Conservation (phyloP, 192 early-diverging fungal genomes). For the Coemansia sp. region DNA sequence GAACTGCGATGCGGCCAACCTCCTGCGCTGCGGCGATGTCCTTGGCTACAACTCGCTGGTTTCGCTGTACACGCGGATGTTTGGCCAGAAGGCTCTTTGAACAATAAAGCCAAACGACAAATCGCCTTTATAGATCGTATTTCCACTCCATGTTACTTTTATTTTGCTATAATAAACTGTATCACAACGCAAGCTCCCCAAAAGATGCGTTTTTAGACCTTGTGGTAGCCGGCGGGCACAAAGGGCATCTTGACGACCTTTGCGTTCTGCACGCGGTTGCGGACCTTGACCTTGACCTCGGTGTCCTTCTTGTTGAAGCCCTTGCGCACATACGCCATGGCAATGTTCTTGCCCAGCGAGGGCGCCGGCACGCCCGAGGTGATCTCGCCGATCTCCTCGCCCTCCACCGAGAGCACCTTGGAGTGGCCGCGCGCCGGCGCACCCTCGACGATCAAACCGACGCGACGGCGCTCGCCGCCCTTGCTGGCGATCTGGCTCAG, state of each 20-base stretch:
- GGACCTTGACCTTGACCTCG: slow-evolving; percentile 85
- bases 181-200: background rate
- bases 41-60: slow-evolving; percentile 86
- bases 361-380: slow-evolving; percentile 94
- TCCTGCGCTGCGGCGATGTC: slow-evolving; percentile 82
- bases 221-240: slow-evolving; percentile 78
- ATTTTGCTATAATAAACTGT: background rate
- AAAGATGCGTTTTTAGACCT: slow-evolving; percentile 31
- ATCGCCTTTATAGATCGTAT: no score
- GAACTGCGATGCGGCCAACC: slow-evolving; percentile 94
- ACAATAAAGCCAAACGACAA: background rate
- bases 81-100: slow-evolving; percentile 44
- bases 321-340: slow-evolving; percentile 92
- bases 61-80: slow-evolving; percentile 75
- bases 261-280: slow-evolving; percentile 80
- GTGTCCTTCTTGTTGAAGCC: slow-evolving; percentile 92
- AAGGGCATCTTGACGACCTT: slow-evolving; percentile 94
- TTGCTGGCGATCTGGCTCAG: slow-evolving; percentile 79
- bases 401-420: slow-evolving; percentile 61
- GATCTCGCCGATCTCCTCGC: slow-evolving; percentile 70
- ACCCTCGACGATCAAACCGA: slow-evolving; percentile 88
- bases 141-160: no score
- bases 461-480: slow-evolving; percentile 71
- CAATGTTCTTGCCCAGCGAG: slow-evolving; percentile 90
- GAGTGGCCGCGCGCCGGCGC: slow-evolving; percentile 85